Percentiles rank a stretch among this genome's conserved stretches.
Conservation (phyloP, 2,329 filamentous ascomycete genomes). For the Colletotrichum acutatum region DNA sequence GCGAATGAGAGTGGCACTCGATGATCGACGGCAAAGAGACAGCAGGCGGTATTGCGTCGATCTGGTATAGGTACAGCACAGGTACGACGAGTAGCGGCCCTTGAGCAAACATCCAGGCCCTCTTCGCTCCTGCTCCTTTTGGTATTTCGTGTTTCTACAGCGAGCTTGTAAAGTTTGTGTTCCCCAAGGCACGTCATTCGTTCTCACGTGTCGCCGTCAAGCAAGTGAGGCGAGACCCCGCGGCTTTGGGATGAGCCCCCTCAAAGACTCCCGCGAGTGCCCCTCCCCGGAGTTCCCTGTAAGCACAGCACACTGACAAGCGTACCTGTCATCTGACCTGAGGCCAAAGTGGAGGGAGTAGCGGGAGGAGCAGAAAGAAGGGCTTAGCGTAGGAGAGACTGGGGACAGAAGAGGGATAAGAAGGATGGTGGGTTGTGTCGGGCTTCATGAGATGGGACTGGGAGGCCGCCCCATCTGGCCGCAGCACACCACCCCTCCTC, state of each 20-base stretch:
- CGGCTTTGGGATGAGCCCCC: background rate
- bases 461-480: constrained; percentile 31
- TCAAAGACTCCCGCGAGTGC: background rate
- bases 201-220: constrained; percentile 13
- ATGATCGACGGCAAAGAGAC: background rate
- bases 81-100: background rate
- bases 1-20: constrained; percentile 24
- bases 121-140: background rate
- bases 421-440: constrained; percentile 31
- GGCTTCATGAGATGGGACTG: constrained; percentile 33
- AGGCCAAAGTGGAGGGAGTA: constrained; percentile 19
- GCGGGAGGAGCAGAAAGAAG: constrained; percentile 30
- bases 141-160: background rate
- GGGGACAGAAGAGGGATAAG: constrained; percentile 17
- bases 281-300: background rate
- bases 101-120: background rate
- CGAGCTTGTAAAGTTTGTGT: background rate
- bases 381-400: constrained; percentile 22
- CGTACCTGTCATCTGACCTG: constrained; percentile 16
- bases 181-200: constrained; percentile 11
- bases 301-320: constrained; percentile 1
- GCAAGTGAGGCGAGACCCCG: background rate
- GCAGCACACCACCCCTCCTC: constrained; percentile 28
- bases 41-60: constrained; percentile 13
- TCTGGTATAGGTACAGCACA: constrained; percentile 10